Evolutionary conservation across 495 filamentous ascomycete genomes (phyloP).

Genomic region (Daldinia vernicosa): DNA sequence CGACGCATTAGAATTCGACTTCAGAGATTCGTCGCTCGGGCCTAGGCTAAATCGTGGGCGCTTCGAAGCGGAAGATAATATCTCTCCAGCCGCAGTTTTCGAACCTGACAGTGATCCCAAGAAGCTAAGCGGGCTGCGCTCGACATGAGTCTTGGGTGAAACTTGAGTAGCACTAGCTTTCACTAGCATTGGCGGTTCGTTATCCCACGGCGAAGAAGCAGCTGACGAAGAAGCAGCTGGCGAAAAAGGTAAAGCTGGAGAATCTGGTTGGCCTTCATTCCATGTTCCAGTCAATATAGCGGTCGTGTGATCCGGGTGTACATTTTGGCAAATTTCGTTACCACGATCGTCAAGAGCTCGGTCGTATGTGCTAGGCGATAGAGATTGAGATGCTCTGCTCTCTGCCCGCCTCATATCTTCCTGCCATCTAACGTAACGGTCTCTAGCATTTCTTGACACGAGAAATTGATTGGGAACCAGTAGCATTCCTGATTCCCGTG

Average conservation of each 20-base stretch:
- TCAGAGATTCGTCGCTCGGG: constrained; percentile 11
- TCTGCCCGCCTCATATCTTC: constrained; percentile 72
- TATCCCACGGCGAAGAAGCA: constrained; percentile 16
- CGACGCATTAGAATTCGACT: constrained; percentile 12
- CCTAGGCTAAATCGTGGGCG: not conserved
- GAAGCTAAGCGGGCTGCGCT: constrained; percentile 28
- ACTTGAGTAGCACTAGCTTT: not conserved
- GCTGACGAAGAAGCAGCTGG: too few species aligned
- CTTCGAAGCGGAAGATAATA: constrained; percentile 3
- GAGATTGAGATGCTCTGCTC: constrained; percentile 27
- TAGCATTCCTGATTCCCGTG: constrained; percentile 75
- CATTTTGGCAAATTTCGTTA: constrained; percentile 30
- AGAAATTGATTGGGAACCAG: constrained; percentile 75
- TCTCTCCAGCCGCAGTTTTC: constrained; percentile 10
- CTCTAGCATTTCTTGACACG: constrained; percentile 74
- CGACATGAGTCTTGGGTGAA: constrained; percentile 6
- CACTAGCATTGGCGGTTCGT: constrained; percentile 6
- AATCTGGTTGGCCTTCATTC: constrained; percentile 68
- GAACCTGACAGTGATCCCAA: constrained; percentile 10
- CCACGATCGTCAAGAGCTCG: constrained; percentile 28
- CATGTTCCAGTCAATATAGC: constrained; percentile 65
- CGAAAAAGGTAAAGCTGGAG: constrained; percentile 44
- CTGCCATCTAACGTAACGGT: constrained; percentile 80
- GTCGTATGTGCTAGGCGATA: constrained; percentile 37
- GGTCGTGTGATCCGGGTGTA: constrained; percentile 57